phyloP scores from a whole-genome alignment of 306 rosid species.

The Cicer chorassanicum region DNA sequence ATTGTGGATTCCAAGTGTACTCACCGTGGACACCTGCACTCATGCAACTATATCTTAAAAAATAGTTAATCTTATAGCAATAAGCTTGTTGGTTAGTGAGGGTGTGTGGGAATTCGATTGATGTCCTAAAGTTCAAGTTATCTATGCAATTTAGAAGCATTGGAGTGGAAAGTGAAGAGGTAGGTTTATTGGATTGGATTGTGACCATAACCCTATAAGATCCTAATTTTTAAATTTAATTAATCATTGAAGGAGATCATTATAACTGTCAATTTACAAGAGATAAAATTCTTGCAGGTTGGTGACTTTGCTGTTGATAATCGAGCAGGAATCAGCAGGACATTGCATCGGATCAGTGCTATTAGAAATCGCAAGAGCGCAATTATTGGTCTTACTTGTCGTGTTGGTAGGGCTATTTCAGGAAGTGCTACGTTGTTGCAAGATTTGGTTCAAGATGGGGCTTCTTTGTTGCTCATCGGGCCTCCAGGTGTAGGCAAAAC shows the following conservation, averaged over 20 bases:
- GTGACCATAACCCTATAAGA: conserved; percentile 1
- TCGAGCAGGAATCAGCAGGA: conserved; percentile 96
- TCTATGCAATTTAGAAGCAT: conserved; percentile 13
- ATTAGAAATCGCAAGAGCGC: conserved; percentile 88
- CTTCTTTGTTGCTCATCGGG: conserved; percentile 90
- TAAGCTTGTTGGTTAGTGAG: conserved; percentile 12
- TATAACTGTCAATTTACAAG: conserved; percentile 43
- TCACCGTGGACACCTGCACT: background rate
- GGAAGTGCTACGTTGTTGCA: conserved; percentile 82
- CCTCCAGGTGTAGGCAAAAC: conserved; percentile 99
- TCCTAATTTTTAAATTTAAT: conserved; percentile 9
- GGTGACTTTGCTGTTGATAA: conserved; percentile 90
- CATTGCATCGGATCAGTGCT: conserved; percentile 92
- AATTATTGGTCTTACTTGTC: conserved; percentile 93
- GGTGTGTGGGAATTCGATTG: conserved; percentile 4
- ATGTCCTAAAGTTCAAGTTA: background rate
- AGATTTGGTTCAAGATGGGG: conserved; percentile 89
- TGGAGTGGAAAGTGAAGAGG: conserved; percentile 2
- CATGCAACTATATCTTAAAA: conserved; percentile 16
- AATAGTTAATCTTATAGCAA: conserved; percentile 8
- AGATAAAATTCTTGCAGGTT: conserved; percentile 61
- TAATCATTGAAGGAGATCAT: conserved; percentile 16
- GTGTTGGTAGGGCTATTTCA: conserved; percentile 90
- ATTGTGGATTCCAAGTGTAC: background rate
- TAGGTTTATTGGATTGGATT: conserved; percentile 25